phyloP scores from a whole-genome alignment of 1,139 yeast species.

The Hyphopichia pseudoburtonii region DNA sequence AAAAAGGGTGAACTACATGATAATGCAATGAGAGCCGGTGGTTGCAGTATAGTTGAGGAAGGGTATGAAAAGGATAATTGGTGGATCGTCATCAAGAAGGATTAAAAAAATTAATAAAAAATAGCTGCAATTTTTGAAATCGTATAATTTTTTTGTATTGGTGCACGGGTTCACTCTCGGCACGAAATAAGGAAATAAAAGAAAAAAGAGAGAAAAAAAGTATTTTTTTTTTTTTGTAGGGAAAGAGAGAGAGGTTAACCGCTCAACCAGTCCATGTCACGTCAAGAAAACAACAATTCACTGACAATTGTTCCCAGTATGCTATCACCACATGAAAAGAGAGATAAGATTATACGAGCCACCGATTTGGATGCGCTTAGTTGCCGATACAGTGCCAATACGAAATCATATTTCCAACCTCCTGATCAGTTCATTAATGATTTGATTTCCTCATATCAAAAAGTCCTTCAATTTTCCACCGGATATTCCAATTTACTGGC shows the following conservation, averaged over 20 bases:
- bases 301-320: slow-evolving; percentile 12
- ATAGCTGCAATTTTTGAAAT: not conserved
- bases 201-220: not conserved
- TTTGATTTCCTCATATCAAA: slow-evolving; percentile 42
- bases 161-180: not conserved
- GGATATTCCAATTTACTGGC: slow-evolving; percentile 45
- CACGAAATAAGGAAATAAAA: not conserved
- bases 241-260: too few relatives aligned
- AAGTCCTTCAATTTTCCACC: slow-evolving; percentile 34
- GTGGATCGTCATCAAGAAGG: slow-evolving; percentile 57
- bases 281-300: not conserved
- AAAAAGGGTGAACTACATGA: slow-evolving; percentile 75
- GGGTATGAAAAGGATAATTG: slow-evolving; percentile 96
- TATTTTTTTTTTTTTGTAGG: too few relatives aligned
- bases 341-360: slow-evolving; percentile 56
- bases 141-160: not conserved
- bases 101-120: too few relatives aligned
- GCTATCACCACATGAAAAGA: slow-evolving; percentile 37
- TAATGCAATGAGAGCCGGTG: slow-evolving; percentile 71
- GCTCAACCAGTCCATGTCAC: too few relatives aligned
- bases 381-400: slow-evolving; percentile 62
- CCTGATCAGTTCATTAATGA: slow-evolving; percentile 49
- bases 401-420: slow-evolving; percentile 50
- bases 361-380: slow-evolving; percentile 88
- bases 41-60: slow-evolving; percentile 52